Conservation (phyloP, 1,284 basidiomycete genomes). For the Leccinum subrobustum region DNA sequence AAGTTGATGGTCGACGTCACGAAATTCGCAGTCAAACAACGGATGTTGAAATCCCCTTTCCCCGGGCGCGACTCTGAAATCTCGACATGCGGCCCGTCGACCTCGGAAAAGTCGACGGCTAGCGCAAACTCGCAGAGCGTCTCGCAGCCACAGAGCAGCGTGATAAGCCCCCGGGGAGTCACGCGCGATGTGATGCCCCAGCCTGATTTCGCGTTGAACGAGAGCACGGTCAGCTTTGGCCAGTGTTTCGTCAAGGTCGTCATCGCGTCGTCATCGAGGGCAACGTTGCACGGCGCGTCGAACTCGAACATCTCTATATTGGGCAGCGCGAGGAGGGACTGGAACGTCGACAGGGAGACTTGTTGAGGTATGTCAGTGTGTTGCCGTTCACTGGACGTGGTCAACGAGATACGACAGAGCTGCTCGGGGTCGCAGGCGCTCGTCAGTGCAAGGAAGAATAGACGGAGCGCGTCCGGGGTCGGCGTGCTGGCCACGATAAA, state of each 20-base stretch:
- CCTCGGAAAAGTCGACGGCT: constrained; percentile 16
- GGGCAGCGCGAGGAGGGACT: constrained; percentile 17
- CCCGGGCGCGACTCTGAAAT: constrained; percentile 5
- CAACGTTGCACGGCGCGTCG: constrained; percentile 19
- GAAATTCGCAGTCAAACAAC: constrained; percentile 15
- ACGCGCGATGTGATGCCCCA: constrained; percentile 21
- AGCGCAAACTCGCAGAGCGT: constrained; percentile 14
- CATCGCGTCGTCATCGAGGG: constrained; percentile 19
- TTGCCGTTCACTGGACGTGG: background rate
- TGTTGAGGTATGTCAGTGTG: background rate
- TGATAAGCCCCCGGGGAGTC: constrained; percentile 20
- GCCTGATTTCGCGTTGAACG: constrained; percentile 16
- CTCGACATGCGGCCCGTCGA: constrained; percentile 10
- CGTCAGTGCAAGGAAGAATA: constrained; percentile 24
- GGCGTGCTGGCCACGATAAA: constrained; percentile 18
- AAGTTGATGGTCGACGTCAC: constrained; percentile 19
- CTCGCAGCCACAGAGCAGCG: constrained; percentile 13
- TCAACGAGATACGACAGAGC: constrained; percentile 14
- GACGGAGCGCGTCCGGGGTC: constrained; percentile 15
- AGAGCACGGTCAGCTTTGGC: constrained; percentile 14
- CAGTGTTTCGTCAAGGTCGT: constrained; percentile 18
- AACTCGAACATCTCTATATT: constrained; percentile 16
- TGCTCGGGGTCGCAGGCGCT: constrained; percentile 15
- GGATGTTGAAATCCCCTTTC: constrained; percentile 9
- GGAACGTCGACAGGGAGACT: constrained; percentile 17